Evolutionary conservation across 2,329 filamentous ascomycete species (phyloP).

Genomic region (Huntiella decipiens): DNA sequence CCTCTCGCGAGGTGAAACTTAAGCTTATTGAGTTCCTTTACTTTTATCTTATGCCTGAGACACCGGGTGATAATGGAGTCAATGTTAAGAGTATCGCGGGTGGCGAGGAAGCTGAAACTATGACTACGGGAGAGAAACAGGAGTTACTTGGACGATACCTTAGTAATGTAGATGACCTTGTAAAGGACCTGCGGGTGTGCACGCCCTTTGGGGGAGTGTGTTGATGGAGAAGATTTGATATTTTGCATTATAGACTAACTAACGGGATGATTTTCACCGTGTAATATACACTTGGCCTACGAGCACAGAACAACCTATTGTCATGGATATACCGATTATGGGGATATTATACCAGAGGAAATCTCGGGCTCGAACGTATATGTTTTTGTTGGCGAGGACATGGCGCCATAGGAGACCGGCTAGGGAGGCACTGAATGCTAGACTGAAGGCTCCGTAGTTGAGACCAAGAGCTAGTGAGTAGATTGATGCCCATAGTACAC

Average conservation of each 20-base stretch:
- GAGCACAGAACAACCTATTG: conserved; percentile 40
- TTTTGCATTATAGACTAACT: neutral
- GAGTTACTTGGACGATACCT: conserved; percentile 56
- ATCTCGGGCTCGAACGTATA: conserved; percentile 41
- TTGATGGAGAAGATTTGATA: conserved; percentile 1
- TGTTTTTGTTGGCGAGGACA: conserved; percentile 49
- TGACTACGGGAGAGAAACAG: conserved; percentile 67
- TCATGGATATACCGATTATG: conserved; percentile 44
- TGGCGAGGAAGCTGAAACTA: conserved; percentile 27
- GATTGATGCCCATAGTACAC: conserved; percentile 54
- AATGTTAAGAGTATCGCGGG: conserved; percentile 19
- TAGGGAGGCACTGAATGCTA: conserved; percentile 51
- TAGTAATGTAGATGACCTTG: conserved; percentile 66
- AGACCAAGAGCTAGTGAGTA: conserved; percentile 59
- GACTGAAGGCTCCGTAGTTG: conserved; percentile 58
- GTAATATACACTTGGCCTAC: conserved; percentile 43
- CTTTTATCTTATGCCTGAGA: conserved; percentile 96
- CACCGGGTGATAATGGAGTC: conserved; percentile 33
- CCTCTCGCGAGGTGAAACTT: conserved; percentile 74
- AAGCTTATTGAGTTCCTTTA: conserved; percentile 96
- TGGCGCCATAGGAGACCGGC: conserved; percentile 56
- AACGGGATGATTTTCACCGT: neutral
- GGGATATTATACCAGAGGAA: conserved; percentile 52
- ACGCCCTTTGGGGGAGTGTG: conserved; percentile 49
- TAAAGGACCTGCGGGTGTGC: conserved; percentile 64